Evolutionary conservation across 2,329 filamentous ascomycete genomes (phyloP).

Genomic region (Fusarium austroafricanum): DNA sequence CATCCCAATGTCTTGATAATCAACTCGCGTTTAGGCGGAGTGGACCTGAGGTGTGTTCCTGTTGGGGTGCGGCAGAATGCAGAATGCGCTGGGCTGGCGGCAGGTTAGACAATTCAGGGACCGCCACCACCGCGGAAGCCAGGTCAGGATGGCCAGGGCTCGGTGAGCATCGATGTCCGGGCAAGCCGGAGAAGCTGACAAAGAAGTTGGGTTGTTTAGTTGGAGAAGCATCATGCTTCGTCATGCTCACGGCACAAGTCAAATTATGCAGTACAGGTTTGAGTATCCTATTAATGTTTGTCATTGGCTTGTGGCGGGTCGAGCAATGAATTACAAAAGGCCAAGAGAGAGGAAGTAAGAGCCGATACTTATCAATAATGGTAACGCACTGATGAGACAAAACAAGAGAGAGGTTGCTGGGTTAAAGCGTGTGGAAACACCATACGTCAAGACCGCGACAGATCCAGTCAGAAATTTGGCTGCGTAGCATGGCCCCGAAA

Average conservation of each 20-base stretch:
- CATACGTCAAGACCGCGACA: conserved; percentile 38
- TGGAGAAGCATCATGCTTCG: conserved; percentile 38
- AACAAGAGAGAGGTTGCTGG: neutral
- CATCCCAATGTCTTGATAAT: conserved; percentile 34
- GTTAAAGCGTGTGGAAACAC: conserved; percentile 35
- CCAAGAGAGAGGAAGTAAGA: conserved; percentile 5
- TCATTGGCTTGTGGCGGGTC: conserved; percentile 1
- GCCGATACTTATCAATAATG: conserved; percentile 26
- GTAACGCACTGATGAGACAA: conserved; percentile 23
- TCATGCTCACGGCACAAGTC: conserved; percentile 38
- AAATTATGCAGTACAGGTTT: neutral
- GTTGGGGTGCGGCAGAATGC: conserved; percentile 33
- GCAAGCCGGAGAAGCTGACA: conserved; percentile 40
- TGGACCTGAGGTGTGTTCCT: conserved; percentile 43
- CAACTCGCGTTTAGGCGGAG: conserved; percentile 16
- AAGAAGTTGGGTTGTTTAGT: conserved; percentile 32
- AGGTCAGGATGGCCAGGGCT: conserved; percentile 34
- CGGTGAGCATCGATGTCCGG: conserved; percentile 44
- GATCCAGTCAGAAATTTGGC: conserved; percentile 22
- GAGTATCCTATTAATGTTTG: conserved; percentile 8
- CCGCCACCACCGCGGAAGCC: conserved; percentile 40
- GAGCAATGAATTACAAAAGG: conserved; percentile 10
- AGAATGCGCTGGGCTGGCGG: neutral
- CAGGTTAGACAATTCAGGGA: conserved; percentile 20
- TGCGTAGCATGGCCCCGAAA: conserved; percentile 29